A percentile compares a stretch with the other conserved stretches of the same genome.
phyloP scores from a whole-genome alignment of 2,329 filamentous ascomycete genomes.

The Chaetomiaceae sp. region DNA sequence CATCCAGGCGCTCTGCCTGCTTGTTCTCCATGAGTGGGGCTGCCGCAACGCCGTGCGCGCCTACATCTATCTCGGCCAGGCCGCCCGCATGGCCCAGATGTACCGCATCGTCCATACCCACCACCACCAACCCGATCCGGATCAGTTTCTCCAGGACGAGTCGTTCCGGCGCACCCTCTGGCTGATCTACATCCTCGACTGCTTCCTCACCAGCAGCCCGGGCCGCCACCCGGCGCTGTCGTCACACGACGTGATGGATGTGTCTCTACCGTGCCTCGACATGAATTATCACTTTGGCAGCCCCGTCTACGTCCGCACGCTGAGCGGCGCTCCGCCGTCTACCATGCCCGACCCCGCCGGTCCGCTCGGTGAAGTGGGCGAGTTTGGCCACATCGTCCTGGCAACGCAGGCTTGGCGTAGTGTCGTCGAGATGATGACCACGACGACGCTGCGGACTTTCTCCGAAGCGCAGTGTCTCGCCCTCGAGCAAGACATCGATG shows the following conservation, averaged over 20 bases:
- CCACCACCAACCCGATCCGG: constrained; percentile 44
- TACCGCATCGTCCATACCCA: constrained; percentile 53
- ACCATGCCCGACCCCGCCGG: constrained; percentile 33
- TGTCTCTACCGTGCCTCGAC: constrained; percentile 53
- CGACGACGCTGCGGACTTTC: constrained; percentile 45
- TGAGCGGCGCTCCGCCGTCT: constrained; percentile 37
- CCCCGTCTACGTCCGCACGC: constrained; percentile 52
- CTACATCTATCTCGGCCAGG: constrained; percentile 58
- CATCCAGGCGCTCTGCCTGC: constrained; percentile 54
- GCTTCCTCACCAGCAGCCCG: constrained; percentile 55
- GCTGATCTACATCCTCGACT: constrained; percentile 58
- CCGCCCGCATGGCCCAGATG: constrained; percentile 60
- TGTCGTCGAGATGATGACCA: constrained; percentile 55
- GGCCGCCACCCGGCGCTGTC: constrained; percentile 53
- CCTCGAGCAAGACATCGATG: constrained; percentile 50
- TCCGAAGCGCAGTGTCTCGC: constrained; percentile 47
- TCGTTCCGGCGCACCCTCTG: constrained; percentile 56
- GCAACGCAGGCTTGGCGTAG: constrained; percentile 57
- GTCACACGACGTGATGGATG: constrained; percentile 47
- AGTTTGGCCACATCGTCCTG: constrained; percentile 56
- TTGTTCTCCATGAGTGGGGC: constrained; percentile 59
- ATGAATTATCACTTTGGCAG: constrained; percentile 60
- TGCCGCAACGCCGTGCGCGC: constrained; percentile 55
- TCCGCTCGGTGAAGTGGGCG: constrained; percentile 48
- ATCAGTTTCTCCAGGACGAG: constrained; percentile 56